Base-by-base conservation (phyloP, 2,329 filamentous ascomycete genomes). In the Ambrosiella beaveri region DNA sequence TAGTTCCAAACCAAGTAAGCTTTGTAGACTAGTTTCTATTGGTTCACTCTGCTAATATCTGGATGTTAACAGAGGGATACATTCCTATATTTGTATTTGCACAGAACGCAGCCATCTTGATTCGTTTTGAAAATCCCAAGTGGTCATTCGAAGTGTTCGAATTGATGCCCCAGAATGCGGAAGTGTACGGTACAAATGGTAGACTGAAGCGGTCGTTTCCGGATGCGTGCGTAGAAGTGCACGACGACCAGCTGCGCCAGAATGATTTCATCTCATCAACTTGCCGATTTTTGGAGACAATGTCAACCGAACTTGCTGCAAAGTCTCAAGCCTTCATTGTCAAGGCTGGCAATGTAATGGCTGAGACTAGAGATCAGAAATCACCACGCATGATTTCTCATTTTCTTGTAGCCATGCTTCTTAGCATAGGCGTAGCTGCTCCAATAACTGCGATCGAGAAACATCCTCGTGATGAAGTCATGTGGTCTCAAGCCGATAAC, bases 361-460 rank as follows among this genome's bases (percentile, higher is more conserved):
- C 64, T 1, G 77, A 81, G 60, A 65, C 64, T 0, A 70, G 76
- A 2, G 76, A 82, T 15, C 75, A 76, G 0, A 66, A 64, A 0
- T 57, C 76, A 57, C 79, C 79, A 0, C 68, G 65, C 1, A 67
- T 80, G 11, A 70, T 82, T 0, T 80, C 75, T 0, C 74, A 80
- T 45, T 69, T 77, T 7, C 67, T 74, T 3, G 54, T 62, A 0
- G 69, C 69, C 0, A 66, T 76, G 2, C 62, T 79, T 1, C 65
- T 66, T 11, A 67, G 71, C 3, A 11, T 41, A 1, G 75, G 75
- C 0, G 55, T 62, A 1, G 58, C 64, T 0, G 57, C 62, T 3
- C 13, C 64, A 0, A 62, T 63, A 0, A 6, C 54, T 0, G 66
- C 68, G 0, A 69, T 81, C n/a, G 66, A 62, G 49, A 82, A 82